Percentiles rank a stretch among this genome's conserved stretches.
Conservation (phyloP, 495 filamentous ascomycete genomes). For the Bombardia bombarda region DNA sequence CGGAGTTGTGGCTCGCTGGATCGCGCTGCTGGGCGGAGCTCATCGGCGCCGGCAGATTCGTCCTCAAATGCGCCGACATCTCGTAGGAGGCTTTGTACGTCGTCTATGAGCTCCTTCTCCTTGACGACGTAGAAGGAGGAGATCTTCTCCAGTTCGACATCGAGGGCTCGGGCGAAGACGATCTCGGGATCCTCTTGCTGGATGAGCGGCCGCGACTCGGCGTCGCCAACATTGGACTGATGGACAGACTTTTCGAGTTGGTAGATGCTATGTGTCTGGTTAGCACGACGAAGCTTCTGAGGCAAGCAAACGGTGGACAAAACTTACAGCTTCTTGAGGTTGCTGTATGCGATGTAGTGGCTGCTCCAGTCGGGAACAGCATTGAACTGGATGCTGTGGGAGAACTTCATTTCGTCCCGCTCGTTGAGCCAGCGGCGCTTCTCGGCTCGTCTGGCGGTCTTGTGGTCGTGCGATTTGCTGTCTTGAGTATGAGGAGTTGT, state of each 20-base stretch:
- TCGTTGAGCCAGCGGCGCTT: slow-evolving; percentile 50
- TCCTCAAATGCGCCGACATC: slow-evolving; percentile 68
- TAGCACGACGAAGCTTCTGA: too few relatives aligned
- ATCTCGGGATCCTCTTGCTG: slow-evolving; percentile 62
- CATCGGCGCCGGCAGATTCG: slow-evolving; percentile 50
- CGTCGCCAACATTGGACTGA: slow-evolving; percentile 50
- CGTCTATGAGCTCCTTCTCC: slow-evolving; percentile 73
- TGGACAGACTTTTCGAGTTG: slow-evolving; percentile 74
- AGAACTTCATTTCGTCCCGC: slow-evolving; percentile 96
- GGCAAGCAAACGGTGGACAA: background rate
- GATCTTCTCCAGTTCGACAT: slow-evolving; percentile 88
- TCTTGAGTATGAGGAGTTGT: background rate
- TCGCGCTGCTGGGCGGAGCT: slow-evolving; percentile 29
- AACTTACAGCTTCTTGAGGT: slow-evolving; percentile 93
- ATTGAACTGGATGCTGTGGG: slow-evolving; percentile 98
- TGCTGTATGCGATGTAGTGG: slow-evolving; percentile 96
- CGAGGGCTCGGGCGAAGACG: slow-evolving; percentile 71
- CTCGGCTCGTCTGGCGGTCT: slow-evolving; percentile 16
- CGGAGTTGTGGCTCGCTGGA: slow-evolving; percentile 14
- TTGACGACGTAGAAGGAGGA: slow-evolving; percentile 83
- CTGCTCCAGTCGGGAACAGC: slow-evolving; percentile 98
- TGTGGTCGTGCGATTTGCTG: slow-evolving; percentile 14
- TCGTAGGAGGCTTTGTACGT: slow-evolving; percentile 64
- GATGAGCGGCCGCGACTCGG: slow-evolving; percentile 79
- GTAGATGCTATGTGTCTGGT: slow-evolving; percentile 95